These are phyloP conservation scores for Tolypocladium tundrense DNA, from an alignment of 2,329 filamentous ascomycete species.

Conservation along the genomic window DNA sequence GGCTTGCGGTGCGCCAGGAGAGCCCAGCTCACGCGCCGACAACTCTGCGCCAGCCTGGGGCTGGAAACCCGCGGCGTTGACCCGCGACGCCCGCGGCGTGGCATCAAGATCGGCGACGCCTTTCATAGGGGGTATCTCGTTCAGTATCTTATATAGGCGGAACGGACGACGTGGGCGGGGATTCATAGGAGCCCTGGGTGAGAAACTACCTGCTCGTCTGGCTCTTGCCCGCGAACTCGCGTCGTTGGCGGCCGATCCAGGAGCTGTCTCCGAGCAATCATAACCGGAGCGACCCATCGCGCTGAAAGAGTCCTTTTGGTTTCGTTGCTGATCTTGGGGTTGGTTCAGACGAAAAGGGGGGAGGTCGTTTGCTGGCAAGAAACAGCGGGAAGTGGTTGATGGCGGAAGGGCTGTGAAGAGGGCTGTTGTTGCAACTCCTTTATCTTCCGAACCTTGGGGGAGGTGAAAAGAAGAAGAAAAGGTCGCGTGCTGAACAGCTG, in stretches of 20 bases:
- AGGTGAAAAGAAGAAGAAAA: background rate
- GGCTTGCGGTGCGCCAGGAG: background rate
- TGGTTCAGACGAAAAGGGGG: background rate
- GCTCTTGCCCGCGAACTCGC: background rate
- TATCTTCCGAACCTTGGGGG: background rate
- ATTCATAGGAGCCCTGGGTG: background rate
- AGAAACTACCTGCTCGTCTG: background rate
- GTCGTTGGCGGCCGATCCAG: background rate
- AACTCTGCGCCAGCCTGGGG: background rate
- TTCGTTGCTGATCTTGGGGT: background rate
- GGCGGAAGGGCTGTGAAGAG: background rate
- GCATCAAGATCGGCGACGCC: background rate
- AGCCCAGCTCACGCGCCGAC: background rate
- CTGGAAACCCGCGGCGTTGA: background rate
- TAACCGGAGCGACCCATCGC: background rate
- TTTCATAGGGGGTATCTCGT: background rate
- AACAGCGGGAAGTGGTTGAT: background rate
- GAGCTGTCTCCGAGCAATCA: background rate
- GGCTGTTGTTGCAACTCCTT: background rate
- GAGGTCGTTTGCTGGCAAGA: background rate
- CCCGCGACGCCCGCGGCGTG: background rate
- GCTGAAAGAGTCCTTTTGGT: background rate
- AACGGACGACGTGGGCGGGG: background rate
- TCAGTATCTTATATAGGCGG: background rate
- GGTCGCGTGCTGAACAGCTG: background rate